These are phyloP conservation scores for Phragmites australis DNA, from an alignment of 176 grass and related monocot genomes.

Conservation along the genomic window DNA sequence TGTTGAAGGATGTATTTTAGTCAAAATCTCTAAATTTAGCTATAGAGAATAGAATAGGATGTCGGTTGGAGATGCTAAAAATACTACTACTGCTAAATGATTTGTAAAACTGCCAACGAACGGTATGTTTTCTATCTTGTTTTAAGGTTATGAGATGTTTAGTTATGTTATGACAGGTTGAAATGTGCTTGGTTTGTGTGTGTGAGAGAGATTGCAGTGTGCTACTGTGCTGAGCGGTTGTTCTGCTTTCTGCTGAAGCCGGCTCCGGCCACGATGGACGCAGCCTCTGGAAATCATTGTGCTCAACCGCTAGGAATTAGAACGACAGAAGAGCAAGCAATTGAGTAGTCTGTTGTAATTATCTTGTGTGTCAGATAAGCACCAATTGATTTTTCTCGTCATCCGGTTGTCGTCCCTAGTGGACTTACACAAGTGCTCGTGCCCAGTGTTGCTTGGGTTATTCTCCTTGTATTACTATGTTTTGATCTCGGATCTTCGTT, in stretches of 20 bases:
- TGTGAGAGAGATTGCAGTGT: background rate
- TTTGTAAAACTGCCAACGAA: background rate
- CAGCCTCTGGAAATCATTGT: constrained; percentile 7
- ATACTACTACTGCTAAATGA: background rate
- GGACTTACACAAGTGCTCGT: background rate
- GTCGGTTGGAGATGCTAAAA: background rate
- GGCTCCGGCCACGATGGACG: no score
- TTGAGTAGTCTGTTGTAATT: background rate
- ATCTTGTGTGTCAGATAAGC: background rate
- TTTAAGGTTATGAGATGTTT: no score
- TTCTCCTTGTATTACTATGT: background rate
- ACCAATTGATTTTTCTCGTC: no score
- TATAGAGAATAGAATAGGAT: no score
- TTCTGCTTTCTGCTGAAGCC: background rate
- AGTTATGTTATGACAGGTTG: background rate
- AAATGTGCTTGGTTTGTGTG: background rate
- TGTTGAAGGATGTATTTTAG: no score
- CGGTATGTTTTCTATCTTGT: background rate
- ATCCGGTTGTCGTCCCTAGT: background rate
- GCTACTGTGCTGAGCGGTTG: background rate
- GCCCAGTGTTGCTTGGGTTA: background rate
- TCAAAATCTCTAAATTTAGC: no score
- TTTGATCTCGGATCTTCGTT: no score
- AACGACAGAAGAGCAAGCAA: background rate
- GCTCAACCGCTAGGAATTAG: background rate